Base-by-base conservation (phyloP, 257 asterid genomes). In the Fraxinus quadrangulata region DNA sequence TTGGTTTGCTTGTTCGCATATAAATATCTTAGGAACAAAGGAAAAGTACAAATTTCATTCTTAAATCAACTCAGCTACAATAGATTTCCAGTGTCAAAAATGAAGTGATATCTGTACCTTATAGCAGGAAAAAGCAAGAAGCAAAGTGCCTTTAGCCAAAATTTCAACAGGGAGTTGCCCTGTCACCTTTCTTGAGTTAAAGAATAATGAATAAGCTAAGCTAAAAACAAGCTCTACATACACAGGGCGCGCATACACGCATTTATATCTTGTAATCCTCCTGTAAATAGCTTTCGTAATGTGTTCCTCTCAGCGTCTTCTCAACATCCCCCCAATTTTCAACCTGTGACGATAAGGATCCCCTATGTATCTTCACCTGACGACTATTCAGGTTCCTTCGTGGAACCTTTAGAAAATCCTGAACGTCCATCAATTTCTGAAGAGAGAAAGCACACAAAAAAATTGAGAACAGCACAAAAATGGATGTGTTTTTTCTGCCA, bases 311-410 rank as follows among this genome's bases (percentile, higher is more conserved):
- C 49, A 95, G 97, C 3, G 89, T 77, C 78, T 86, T 89, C 74
- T 87, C 82, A 21, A 95, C 84, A 17, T 95, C 99, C 10, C 71
- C 88, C 99, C 99, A 95, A 36, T 93, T 95, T 42, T 87, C 96
- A 42, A 93, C 92, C 81, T 93, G 98, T 5, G 89, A 83, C 14
- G 97, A 86, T 72, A 95, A 72, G 2, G 96, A 72, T 23, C 98
- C 97, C 79, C 82, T 86, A 80, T 95, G 98, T 84, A 95, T 95
- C 89, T 93, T 95, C 81, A 95, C 96, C 75, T 95, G 99, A 10
- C 97, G 90, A 85, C 99, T 95, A 0, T 61, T 78, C 75, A 93
- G 85, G 28, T 89, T 85, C 83, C 72, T 88, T 65, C 7, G 78
- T 1, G 98, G 99, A 66, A 95, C 97, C 83, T 80, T 82, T 54